These are phyloP conservation scores for Eucalyptus marginata DNA, from an alignment of 345 rosid genomes.

Conservation along the genomic window DNA sequence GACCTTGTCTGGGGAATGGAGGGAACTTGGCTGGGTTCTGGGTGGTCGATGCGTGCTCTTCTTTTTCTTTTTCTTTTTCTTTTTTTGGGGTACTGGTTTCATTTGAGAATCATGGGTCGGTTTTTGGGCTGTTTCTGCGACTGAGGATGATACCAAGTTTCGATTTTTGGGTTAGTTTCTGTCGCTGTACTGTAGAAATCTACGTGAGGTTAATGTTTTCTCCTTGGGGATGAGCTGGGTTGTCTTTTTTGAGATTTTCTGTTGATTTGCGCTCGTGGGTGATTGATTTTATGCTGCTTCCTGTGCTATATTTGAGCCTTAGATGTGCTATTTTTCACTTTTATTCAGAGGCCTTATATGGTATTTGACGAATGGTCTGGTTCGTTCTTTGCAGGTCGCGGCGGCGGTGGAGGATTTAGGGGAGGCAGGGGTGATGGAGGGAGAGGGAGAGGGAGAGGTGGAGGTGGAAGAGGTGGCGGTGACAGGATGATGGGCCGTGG, in stretches of 20 bases:
- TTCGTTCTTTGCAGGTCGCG: constrained; percentile 19
- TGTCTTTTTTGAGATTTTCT: neutral
- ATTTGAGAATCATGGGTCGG: neutral
- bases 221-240: neutral
- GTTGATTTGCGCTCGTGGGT: neutral
- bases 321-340: neutral
- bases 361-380: neutral
- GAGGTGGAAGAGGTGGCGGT: constrained; percentile 33
- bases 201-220: neutral
- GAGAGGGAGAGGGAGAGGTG: constrained; percentile 25
- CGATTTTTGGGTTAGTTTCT: neutral
- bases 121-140: neutral
- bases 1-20: neutral
- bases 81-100: neutral
- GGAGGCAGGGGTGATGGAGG: constrained; percentile 40
- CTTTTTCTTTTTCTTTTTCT: neutral
- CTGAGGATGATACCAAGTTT: neutral
- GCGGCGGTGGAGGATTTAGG: constrained; percentile 38
- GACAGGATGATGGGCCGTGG: constrained; percentile 15
- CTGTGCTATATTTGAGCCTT: neutral
- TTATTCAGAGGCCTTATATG: neutral
- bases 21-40: neutral
- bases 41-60: neutral
- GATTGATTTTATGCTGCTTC: neutral
- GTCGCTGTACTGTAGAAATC: neutral